Conservation (phyloP, 2,329 filamentous ascomycete species). For the Ophiostoma pallidulum region DNA sequence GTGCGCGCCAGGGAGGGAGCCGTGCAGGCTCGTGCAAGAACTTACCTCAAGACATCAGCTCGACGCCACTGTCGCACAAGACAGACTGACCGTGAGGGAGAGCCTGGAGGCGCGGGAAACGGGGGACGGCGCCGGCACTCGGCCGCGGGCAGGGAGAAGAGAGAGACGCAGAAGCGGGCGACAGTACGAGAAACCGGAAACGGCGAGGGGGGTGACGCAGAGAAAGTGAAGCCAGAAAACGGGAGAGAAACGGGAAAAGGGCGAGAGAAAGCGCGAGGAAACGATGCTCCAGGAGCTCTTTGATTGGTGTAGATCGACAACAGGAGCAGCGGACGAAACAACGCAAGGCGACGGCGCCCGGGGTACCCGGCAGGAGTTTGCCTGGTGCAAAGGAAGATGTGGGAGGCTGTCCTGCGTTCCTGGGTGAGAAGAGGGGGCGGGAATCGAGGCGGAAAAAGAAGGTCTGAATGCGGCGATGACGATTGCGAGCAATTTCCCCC, state of each 20-base stretch:
- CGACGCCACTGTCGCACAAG: conserved; percentile 9
- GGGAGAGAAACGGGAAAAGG: neutral
- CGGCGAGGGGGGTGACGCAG: neutral
- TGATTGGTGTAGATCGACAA: neutral
- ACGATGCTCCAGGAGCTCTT: too few relatives aligned
- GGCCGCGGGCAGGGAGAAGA: neutral
- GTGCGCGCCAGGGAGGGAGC: neutral
- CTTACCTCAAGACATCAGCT: conserved; percentile 6
- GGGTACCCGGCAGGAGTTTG: conserved; percentile 1
- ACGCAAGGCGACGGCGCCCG: neutral
- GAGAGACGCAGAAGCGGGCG: neutral
- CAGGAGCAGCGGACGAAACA: neutral
- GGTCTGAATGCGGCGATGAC: conserved; percentile 1
- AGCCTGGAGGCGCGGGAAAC: neutral
- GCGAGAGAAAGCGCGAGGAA: neutral
- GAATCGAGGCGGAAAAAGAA: neutral
- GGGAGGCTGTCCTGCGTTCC: too few relatives aligned
- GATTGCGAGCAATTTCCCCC: conserved; percentile 7
- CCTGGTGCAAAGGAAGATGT: too few relatives aligned
- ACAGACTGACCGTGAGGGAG: neutral
- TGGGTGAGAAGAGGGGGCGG: too few relatives aligned
- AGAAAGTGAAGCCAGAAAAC: too few relatives aligned
- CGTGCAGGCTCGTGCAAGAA: neutral
- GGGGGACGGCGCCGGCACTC: too few relatives aligned
- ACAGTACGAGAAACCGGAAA: too few relatives aligned